Evolutionary conservation across 2,329 filamentous ascomycete species (phyloP).

Genomic region (Elsinoe perseae): DNA sequence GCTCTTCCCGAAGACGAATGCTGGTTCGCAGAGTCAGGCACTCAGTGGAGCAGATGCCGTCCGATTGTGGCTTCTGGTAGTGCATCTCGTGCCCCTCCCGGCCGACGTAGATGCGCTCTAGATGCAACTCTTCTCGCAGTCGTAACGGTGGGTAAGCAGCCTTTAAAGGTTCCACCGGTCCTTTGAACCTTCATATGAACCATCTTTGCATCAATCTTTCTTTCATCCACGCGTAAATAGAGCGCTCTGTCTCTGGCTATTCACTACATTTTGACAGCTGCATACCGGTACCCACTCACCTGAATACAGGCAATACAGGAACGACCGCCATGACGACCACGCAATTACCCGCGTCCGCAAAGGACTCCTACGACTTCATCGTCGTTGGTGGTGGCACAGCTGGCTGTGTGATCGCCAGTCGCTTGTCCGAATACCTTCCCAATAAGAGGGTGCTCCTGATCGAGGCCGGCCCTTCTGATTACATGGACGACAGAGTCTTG

Average conservation of each 20-base stretch:
- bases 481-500: slow-evolving; percentile 77
- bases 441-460: slow-evolving; percentile 74
- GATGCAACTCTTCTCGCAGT: not conserved
- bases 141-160: slow-evolving; percentile 5
- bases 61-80: slow-evolving; percentile 9
- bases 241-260: not conserved
- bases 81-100: slow-evolving; percentile 3
- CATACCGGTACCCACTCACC: not conserved
- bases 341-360: slow-evolving; percentile 55
- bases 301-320: not conserved
- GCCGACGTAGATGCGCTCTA: slow-evolving; percentile 7
- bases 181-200: not conserved
- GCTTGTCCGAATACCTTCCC: slow-evolving; percentile 74
- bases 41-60: slow-evolving; percentile 1
- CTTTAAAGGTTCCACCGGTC: slow-evolving; percentile 3
- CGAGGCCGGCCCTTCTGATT: slow-evolving; percentile 84
- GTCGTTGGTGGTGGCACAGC: slow-evolving; percentile 80
- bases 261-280: not conserved
- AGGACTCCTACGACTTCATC: slow-evolving; percentile 71
- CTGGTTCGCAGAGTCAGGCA: not conserved
- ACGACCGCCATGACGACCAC: slow-evolving; percentile 54
- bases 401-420: slow-evolving; percentile 74
- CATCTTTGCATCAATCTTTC: not conserved
- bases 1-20: slow-evolving; percentile 1
- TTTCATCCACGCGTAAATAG: not conserved